Evolutionary conservation across 2,329 filamentous ascomycete genomes (phyloP).

Genomic region (Fusarium albosuccineum): DNA sequence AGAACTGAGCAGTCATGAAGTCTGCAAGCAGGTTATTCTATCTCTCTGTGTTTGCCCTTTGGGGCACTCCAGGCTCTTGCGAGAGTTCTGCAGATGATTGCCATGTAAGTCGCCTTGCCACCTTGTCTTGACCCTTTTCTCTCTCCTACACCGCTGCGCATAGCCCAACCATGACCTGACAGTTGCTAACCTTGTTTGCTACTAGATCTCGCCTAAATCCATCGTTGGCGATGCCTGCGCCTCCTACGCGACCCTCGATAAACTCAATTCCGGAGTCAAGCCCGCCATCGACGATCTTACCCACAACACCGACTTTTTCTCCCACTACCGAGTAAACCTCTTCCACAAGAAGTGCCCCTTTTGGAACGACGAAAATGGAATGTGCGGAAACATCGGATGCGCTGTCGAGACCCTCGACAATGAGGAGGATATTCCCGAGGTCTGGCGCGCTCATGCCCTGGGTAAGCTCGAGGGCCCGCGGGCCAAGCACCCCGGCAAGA

Average conservation of each 20-base stretch:
- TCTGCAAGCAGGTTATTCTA: conserved; percentile 67
- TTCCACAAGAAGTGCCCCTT: conserved; percentile 97
- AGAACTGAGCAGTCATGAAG: conserved; percentile 58
- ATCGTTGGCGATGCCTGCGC: conserved; percentile 96
- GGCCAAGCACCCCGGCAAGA: conserved; percentile 87
- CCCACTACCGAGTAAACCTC: conserved; percentile 94
- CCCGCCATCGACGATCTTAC: conserved; percentile 86
- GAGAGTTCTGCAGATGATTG: conserved; percentile 62
- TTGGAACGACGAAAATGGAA: conserved; percentile 91
- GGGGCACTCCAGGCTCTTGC: conserved; percentile 63
- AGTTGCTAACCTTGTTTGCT: conserved; percentile 54
- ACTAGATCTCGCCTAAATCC: conserved; percentile 85
- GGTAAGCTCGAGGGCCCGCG: conserved; percentile 92
- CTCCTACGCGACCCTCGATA: conserved; percentile 91
- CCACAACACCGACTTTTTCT: conserved; percentile 94
- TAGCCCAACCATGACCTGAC: neutral
- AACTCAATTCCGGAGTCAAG: conserved; percentile 81
- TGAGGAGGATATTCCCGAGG: conserved; percentile 90
- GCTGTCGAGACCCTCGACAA: conserved; percentile 95
- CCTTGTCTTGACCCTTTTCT: conserved; percentile 3
- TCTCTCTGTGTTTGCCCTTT: conserved; percentile 68
- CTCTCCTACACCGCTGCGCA: neutral
- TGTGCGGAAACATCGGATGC: conserved; percentile 97
- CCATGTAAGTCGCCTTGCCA: conserved; percentile 59
- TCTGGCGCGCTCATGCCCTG: conserved; percentile 92